These are phyloP conservation scores for Xylona heveae DNA, from an alignment of 495 filamentous ascomycete species.

Conservation along the genomic window DNA sequence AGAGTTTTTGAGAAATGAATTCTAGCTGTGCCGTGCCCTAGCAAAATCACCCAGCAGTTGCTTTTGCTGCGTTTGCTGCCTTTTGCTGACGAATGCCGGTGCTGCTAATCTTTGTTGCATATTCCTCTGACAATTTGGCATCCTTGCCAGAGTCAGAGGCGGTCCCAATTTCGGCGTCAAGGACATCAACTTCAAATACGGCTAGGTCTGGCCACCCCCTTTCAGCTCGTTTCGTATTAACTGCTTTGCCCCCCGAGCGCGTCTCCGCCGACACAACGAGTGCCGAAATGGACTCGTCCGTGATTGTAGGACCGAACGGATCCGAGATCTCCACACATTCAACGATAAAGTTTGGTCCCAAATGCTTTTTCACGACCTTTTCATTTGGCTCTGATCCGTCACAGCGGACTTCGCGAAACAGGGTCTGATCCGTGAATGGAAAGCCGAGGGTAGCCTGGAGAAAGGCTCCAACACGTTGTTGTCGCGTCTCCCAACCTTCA, in stretches of 20 bases:
- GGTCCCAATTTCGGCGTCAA: constrained; percentile 30
- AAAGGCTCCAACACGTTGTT: constrained; percentile 44
- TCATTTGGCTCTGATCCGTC: constrained; percentile 22
- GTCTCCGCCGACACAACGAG: constrained; percentile 86
- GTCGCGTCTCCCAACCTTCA: constrained; percentile 56
- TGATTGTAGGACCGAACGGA: constrained; percentile 79
- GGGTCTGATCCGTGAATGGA: constrained; percentile 12
- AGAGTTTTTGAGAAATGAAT: no score
- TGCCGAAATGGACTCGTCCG: constrained; percentile 53
- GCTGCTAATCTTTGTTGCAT: constrained; percentile 78
- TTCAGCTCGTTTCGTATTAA: constrained; percentile 60
- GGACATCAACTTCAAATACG: constrained; percentile 81
- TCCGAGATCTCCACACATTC: constrained; percentile 73
- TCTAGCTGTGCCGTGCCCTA: no score
- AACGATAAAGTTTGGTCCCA: constrained; percentile 28
- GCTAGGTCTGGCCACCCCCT: constrained; percentile 58
- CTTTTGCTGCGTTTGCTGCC: no score
- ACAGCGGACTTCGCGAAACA: no score
- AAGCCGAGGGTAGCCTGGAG: constrained; percentile 47
- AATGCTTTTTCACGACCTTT: constrained; percentile 24
- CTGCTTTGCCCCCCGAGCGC: constrained; percentile 54
- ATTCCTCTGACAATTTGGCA: constrained; percentile 24
- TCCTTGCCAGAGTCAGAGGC: constrained; percentile 6
- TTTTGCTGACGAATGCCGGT: constrained; percentile 52
- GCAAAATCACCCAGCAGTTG: no score